phyloP scores from a whole-genome alignment of 768 basidiomycete species.

The Sporobolomyces phaffii region DNA sequence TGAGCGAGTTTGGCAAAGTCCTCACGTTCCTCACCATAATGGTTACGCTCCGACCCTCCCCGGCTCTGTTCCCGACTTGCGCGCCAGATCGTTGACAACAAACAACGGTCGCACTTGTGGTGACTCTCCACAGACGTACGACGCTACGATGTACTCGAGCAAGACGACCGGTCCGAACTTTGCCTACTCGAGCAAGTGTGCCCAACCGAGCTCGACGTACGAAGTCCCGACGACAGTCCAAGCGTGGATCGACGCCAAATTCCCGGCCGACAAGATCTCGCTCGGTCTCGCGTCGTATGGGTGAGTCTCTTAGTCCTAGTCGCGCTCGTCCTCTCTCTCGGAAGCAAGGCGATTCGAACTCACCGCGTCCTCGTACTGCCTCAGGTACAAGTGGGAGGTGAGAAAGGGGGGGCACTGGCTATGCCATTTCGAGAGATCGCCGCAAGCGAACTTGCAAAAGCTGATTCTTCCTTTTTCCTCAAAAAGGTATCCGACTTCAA shows the following conservation, averaged over 20 bases:
- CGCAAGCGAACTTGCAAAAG: no score
- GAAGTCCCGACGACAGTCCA: neutral
- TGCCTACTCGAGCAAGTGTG: neutral
- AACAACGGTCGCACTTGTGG: no score
- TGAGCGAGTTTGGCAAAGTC: slow-evolving; percentile 13
- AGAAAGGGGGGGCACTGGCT: neutral
- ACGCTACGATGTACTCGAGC: neutral
- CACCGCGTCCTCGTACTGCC: neutral
- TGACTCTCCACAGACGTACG: slow-evolving; percentile 1
- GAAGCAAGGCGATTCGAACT: neutral
- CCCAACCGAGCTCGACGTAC: neutral
- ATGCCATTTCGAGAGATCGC: no score
- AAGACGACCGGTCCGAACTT: slow-evolving; percentile 20
- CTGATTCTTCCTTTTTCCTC: neutral
- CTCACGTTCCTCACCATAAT: slow-evolving; percentile 28
- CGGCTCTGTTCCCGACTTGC: neutral
- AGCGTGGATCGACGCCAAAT: slow-evolving; percentile 27
- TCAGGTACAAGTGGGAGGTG: slow-evolving; percentile 21
- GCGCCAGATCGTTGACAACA: neutral
- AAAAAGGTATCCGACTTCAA: slow-evolving; percentile 9
- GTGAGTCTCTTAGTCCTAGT: no score
- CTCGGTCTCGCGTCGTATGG: slow-evolving; percentile 13
- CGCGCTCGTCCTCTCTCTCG: no score
- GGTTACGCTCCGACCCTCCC: neutral
- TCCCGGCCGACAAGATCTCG: slow-evolving; percentile 27